phyloP scores from a whole-genome alignment of 805 yeast species.

The Candida verbasci region DNA sequence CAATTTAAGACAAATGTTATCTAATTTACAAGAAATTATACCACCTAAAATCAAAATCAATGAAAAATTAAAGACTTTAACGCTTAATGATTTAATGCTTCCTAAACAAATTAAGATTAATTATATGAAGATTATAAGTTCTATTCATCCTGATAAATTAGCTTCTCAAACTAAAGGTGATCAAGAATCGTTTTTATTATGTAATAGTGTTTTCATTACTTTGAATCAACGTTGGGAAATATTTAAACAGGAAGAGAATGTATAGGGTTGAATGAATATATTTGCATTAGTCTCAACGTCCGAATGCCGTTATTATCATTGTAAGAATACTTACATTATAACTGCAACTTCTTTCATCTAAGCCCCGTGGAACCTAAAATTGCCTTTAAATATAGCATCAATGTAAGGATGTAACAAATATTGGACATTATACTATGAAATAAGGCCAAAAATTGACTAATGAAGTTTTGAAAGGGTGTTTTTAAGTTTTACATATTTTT shows the following conservation, averaged over 20 bases:
- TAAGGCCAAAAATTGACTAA: no score
- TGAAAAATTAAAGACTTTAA: constrained; percentile 7
- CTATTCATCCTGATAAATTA: constrained; percentile 83
- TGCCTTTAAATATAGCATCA: no score
- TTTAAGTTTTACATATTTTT: no score
- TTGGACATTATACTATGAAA: no score
- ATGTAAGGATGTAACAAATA: no score
- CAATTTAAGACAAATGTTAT: constrained; percentile 72
- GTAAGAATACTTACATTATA: no score
- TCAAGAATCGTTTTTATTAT: constrained; percentile 73
- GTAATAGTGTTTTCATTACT: constrained; percentile 80
- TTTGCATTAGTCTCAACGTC: no score
- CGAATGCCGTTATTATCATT: no score
- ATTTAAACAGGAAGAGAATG: constrained; percentile 55
- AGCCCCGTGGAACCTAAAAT: no score
- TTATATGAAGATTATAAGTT: constrained; percentile 77
- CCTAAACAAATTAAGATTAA: constrained; percentile 84
- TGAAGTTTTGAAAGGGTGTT: no score
- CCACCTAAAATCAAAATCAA: constrained; percentile 53
- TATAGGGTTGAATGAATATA: constrained; percentile 6
- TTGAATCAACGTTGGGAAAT: constrained; percentile 88
- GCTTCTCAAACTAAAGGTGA: constrained; percentile 40
- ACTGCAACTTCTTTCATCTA: no score
- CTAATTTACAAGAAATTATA: constrained; percentile 62
- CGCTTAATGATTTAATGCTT: constrained; percentile 60